phyloP scores from a whole-genome alignment of 1,284 basidiomycete species.

The Malassezia vespertilionis region DNA sequence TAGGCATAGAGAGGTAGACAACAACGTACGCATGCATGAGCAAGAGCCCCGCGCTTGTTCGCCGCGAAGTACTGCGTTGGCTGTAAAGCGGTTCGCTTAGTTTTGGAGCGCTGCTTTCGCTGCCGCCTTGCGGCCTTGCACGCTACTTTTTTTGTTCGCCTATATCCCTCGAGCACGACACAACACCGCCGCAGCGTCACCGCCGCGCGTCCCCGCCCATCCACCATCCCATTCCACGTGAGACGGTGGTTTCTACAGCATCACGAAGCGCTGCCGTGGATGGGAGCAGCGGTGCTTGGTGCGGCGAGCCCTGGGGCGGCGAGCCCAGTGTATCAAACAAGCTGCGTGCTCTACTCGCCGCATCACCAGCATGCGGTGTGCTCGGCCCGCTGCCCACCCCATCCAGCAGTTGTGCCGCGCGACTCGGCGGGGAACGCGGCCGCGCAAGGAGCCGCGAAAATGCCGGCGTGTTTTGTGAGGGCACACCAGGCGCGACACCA shows the following conservation, averaged over 20 bases:
- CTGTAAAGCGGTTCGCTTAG: no score
- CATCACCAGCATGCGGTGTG: not conserved
- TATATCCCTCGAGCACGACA: no score
- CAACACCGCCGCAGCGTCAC: no score
- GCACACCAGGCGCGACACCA: slow-evolving; percentile 3
- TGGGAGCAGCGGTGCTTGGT: not conserved
- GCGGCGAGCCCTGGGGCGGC: not conserved
- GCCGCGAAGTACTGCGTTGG: no score
- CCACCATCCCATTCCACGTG: slow-evolving; percentile 7
- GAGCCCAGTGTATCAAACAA: slow-evolving; percentile 1
- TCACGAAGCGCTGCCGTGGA: slow-evolving; percentile 5
- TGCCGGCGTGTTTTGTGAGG: not conserved
- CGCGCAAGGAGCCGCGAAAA: not conserved
- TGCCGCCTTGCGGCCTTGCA: no score
- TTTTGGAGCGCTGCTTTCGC: no score
- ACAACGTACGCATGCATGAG: no score
- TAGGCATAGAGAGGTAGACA: no score
- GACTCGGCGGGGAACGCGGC: not conserved
- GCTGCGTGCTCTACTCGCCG: slow-evolving; percentile 4
- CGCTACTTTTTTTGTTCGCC: no score
- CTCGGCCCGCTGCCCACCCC: not conserved
- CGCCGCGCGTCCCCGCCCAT: not conserved
- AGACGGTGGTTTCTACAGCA: not conserved
- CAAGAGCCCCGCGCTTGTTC: no score
- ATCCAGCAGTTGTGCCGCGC: not conserved